phyloP scores from a whole-genome alignment of 2,329 filamentous ascomycete genomes.

The Aspergillus ochraceus region DNA sequence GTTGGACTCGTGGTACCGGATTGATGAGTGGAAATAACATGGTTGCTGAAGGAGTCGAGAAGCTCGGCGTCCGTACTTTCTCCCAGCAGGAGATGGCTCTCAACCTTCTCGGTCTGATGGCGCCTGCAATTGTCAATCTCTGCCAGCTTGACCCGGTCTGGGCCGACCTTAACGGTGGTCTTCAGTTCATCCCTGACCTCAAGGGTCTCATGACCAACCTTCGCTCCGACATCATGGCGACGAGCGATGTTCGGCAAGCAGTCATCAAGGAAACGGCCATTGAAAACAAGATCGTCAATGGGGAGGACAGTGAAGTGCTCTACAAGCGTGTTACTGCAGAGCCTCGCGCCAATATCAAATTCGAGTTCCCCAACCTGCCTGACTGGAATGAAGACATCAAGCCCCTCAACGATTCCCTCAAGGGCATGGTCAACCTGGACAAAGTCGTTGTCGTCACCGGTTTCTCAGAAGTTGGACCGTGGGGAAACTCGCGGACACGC shows the following conservation, averaged over 20 bases:
- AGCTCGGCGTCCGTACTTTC: slow-evolving; percentile 95
- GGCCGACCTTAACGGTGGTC: slow-evolving; percentile 93
- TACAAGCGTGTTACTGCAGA: slow-evolving; percentile 95
- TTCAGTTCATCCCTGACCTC: slow-evolving; percentile 95
- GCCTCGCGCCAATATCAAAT: slow-evolving; percentile 96
- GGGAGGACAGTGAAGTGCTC: slow-evolving; percentile 83
- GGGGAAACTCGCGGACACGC: slow-evolving; percentile 96
- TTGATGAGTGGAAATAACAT: slow-evolving; percentile 98
- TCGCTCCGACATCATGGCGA: slow-evolving; percentile 92
- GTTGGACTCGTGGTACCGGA: slow-evolving; percentile 97
- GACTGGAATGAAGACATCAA: slow-evolving; percentile 90
- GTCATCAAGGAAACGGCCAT: slow-evolving; percentile 94
- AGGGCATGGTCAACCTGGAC: slow-evolving; percentile 98
- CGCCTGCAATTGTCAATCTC: slow-evolving; percentile 86
- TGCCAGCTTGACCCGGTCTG: slow-evolving; percentile 96
- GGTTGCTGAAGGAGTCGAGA: slow-evolving; percentile 94
- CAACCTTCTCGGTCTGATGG: slow-evolving; percentile 95
- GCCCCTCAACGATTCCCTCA: slow-evolving; percentile 82
- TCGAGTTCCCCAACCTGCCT: slow-evolving; percentile 86
- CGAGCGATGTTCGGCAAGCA: slow-evolving; percentile 86
- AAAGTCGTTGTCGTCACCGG: slow-evolving; percentile 97
- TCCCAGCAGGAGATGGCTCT: slow-evolving; percentile 99
- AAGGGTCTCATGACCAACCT: slow-evolving; percentile 93
- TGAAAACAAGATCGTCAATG: slow-evolving; percentile 96
- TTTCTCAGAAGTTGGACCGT: slow-evolving; percentile 80